Percentiles rank a stretch among this genome's conserved stretches.
Conservation (phyloP, 441 rosid genomes). For the Jatropha multifida region DNA sequence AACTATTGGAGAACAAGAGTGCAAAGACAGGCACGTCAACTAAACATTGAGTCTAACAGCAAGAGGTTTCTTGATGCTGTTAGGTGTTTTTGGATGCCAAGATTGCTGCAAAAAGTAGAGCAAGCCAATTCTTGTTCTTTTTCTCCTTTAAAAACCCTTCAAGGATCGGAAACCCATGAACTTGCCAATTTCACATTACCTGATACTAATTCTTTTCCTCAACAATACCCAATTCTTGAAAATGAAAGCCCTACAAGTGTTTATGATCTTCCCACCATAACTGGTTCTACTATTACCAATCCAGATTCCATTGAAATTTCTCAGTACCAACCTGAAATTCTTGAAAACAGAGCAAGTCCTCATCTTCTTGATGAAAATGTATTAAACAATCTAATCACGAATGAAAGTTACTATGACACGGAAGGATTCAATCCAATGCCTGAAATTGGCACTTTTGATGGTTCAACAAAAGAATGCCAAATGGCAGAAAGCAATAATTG, state of each 20-base stretch:
- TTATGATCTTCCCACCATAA: conserved; percentile 6
- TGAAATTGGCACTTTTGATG: conserved; percentile 23
- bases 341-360: conserved; percentile 26
- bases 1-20: conserved; percentile 81
- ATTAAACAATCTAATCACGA: conserved; percentile 5
- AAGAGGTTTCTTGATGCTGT: conserved; percentile 47
- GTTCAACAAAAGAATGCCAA: conserved; percentile 21
- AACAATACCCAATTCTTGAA: conserved; percentile 7
- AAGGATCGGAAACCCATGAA: conserved; percentile 9
- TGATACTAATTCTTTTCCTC: neutral
- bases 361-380: conserved; percentile 4
- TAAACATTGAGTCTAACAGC: conserved; percentile 58
- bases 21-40: conserved; percentile 61
- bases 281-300: too few relatives aligned
- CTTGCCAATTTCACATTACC: neutral
- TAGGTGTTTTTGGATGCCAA: conserved; percentile 51
- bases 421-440: conserved; percentile 36
- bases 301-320: conserved; percentile 22
- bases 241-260: conserved; percentile 19
- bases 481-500: conserved; percentile 27
- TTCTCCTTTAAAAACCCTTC: neutral
- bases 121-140: conserved; percentile 19
- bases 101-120: conserved; percentile 45
- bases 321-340: conserved; percentile 19
- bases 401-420: conserved; percentile 30